Evolutionary conservation across 1,284 basidiomycete genomes (phyloP).

Genomic region (Calocybe gambosa): DNA sequence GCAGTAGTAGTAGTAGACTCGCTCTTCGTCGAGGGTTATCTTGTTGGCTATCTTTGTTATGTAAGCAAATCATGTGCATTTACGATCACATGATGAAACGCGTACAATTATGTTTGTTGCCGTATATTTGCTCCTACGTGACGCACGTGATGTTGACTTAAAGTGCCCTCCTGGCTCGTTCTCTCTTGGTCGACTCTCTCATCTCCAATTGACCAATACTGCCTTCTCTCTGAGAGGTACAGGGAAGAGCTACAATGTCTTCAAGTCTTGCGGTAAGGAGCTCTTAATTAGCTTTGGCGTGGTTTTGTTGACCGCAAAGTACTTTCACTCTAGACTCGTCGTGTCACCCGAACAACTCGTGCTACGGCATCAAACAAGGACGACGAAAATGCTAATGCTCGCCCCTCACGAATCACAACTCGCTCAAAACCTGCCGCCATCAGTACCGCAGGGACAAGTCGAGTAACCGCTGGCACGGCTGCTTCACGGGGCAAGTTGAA

Average conservation of each 20-base stretch:
- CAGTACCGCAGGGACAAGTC: constrained; percentile 30
- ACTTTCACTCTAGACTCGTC: constrained; percentile 20
- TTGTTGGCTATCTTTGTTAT: neutral
- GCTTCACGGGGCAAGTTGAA: constrained; percentile 45
- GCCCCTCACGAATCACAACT: constrained; percentile 44
- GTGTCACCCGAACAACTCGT: constrained; percentile 51
- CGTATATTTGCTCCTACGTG: constrained; percentile 17
- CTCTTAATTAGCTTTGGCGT: neutral
- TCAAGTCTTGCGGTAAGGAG: constrained; percentile 30
- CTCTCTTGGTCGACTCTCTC: constrained; percentile 17
- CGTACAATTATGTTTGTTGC: constrained; percentile 26
- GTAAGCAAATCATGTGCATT: neutral
- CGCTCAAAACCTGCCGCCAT: constrained; percentile 52
- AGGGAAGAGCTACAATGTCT: constrained; percentile 26
- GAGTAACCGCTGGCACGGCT: constrained; percentile 40
- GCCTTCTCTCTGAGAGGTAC: constrained; percentile 16
- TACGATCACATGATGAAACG: constrained; percentile 27
- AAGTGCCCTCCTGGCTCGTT: constrained; percentile 18
- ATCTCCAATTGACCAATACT: constrained; percentile 6
- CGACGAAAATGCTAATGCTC: constrained; percentile 58
- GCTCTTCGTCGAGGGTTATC: neutral
- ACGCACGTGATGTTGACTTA: constrained; percentile 31
- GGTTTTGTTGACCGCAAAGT: constrained; percentile 2
- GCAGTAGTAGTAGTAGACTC: no score
- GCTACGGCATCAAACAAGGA: constrained; percentile 46